These are phyloP conservation scores for Colletotrichum sp. DNA, from an alignment of 2,329 filamentous ascomycete species.

Conservation along the genomic window DNA sequence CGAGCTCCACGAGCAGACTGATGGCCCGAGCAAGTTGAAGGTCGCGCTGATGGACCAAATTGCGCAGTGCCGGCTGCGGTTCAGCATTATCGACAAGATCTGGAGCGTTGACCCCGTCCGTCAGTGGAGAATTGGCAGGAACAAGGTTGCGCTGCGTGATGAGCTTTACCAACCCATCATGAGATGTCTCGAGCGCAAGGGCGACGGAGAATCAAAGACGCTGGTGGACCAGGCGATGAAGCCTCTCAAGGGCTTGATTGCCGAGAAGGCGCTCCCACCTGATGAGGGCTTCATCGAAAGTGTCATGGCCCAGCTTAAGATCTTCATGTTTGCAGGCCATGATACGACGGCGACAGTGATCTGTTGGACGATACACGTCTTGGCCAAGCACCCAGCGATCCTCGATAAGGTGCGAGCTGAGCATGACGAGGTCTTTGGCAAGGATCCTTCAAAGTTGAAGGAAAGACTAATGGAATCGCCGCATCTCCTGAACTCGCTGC, in stretches of 20 bases:
- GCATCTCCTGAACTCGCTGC: conserved; percentile 50
- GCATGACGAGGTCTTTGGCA: conserved; percentile 30
- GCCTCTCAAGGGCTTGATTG: neutral
- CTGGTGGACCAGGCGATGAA: conserved; percentile 33
- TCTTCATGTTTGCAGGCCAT: conserved; percentile 42
- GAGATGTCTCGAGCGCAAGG: neutral
- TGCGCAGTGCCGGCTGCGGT: neutral
- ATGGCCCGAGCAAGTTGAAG: neutral
- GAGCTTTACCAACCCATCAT: conserved; percentile 2
- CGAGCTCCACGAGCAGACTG: conserved; percentile 3
- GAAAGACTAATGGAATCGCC: conserved; percentile 43
- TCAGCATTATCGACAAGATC: neutral
- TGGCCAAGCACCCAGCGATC: conserved; percentile 25
- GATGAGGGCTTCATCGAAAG: conserved; percentile 26
- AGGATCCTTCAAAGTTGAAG: conserved; percentile 30
- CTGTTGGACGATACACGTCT: conserved; percentile 31
- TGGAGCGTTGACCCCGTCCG: neutral
- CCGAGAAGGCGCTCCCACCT: neutral
- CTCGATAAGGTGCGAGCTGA: conserved; percentile 30
- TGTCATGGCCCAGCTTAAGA: conserved; percentile 37
- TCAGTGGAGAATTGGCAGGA: neutral
- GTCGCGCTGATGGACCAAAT: conserved; percentile 2
- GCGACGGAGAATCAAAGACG: neutral
- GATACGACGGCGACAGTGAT: conserved; percentile 41
- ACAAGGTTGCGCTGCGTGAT: neutral